These are phyloP conservation scores for Kappamyces sp. DNA, from an alignment of 192 early-diverging fungal genomes.

Conservation along the genomic window DNA sequence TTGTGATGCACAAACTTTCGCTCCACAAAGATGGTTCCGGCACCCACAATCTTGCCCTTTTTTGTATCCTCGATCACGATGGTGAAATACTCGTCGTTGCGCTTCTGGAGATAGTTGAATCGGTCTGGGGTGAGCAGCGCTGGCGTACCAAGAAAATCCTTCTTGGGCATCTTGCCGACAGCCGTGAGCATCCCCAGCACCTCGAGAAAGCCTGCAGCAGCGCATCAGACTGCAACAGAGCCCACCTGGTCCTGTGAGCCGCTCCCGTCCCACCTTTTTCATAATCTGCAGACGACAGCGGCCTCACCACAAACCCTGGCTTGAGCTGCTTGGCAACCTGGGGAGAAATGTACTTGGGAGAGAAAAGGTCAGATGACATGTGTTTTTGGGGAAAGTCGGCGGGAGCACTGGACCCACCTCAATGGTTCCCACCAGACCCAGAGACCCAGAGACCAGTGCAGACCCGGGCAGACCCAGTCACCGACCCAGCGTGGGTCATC, in stretches of 20 bases:
- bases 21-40: slow-evolving; percentile 83
- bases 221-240: background rate
- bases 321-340: slow-evolving; percentile 54
- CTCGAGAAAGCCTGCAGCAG: slow-evolving; percentile 39
- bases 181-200: slow-evolving; percentile 68
- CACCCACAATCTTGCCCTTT: slow-evolving; percentile 65
- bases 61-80: slow-evolving; percentile 78
- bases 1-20: slow-evolving; percentile 82
- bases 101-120: slow-evolving; percentile 68
- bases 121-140: slow-evolving; percentile 40
- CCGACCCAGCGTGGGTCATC: background rate
- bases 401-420: background rate
- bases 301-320: slow-evolving; percentile 65
- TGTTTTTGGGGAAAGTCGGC: background rate
- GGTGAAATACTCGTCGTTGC: slow-evolving; percentile 71
- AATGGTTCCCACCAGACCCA: background rate
- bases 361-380: slow-evolving; percentile 46
- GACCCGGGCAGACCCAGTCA: slow-evolving; percentile 7
- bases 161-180: slow-evolving; percentile 65
- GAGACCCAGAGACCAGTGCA: background rate
- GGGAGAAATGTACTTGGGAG: slow-evolving; percentile 61
- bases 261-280: slow-evolving; percentile 51
- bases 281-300: slow-evolving; percentile 71
- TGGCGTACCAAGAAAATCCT: slow-evolving; percentile 55
- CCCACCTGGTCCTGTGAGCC: slow-evolving; percentile 35